Conservation (phyloP, 108 stramenopile genomes). For the Schizochytrium sp. region DNA sequence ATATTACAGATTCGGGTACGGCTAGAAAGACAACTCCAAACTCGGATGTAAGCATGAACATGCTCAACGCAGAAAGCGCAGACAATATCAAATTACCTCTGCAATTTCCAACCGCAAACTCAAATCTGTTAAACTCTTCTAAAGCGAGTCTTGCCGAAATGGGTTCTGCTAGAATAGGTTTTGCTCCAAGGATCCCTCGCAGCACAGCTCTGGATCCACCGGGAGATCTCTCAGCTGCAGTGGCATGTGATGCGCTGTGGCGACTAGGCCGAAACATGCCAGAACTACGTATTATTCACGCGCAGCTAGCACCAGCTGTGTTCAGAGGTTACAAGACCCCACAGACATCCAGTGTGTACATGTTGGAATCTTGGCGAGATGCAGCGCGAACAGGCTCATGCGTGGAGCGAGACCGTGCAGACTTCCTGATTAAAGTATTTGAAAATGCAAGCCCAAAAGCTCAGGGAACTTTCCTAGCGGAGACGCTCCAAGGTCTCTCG, state of each 20-base stretch:
- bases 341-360: not conserved
- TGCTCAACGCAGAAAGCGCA: too few species aligned
- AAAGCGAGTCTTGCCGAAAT: not conserved
- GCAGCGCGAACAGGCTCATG: conserved; percentile 11
- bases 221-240: conserved; percentile 6
- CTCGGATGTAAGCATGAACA: too few species aligned
- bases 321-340: not conserved
- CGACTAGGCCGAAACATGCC: not conserved
- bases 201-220: conserved; percentile 4
- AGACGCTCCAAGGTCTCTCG: not conserved
- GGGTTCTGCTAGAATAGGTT: not conserved
- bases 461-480: not conserved
- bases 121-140: too few species aligned
- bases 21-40: too few species aligned
- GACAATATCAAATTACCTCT: too few species aligned
- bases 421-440: not conserved
- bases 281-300: not conserved
- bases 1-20: too few species aligned
- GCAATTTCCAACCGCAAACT: too few species aligned
- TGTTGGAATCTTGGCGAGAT: not conserved
- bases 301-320: conserved; percentile 28
- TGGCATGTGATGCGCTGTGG: conserved; percentile 4
- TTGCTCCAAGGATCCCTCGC: not conserved
- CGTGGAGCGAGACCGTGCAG: not conserved
- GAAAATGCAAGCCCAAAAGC: not conserved